phyloP scores from a whole-genome alignment of 345 rosid species.

The Citrus cavaleriei region DNA sequence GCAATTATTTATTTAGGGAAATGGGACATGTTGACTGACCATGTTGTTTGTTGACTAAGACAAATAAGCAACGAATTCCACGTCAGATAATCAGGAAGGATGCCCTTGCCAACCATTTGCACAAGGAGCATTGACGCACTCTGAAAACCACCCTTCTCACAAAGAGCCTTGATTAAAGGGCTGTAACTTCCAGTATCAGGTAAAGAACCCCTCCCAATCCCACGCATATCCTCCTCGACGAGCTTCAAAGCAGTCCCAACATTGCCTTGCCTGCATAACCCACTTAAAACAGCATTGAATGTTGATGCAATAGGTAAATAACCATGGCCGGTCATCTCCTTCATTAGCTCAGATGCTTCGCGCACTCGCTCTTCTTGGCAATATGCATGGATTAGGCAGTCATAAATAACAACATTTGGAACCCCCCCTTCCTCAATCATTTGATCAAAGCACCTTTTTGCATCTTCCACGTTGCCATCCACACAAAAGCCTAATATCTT shows the following conservation, averaged over 20 bases:
- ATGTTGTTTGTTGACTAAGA: constrained; percentile 35
- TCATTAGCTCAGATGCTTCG: constrained; percentile 53
- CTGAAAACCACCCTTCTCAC: constrained; percentile 38
- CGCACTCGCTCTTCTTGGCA: constrained; percentile 40
- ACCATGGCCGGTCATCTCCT: constrained; percentile 44
- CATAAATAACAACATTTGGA: constrained; percentile 51
- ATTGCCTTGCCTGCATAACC: constrained; percentile 58
- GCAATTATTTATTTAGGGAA: constrained; percentile 18
- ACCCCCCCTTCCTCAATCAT: constrained; percentile 50
- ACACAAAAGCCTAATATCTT: constrained; percentile 50
- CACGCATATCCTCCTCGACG: constrained; percentile 59
- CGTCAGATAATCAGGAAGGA: constrained; percentile 45
- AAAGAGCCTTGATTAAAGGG: constrained; percentile 39
- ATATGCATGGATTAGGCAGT: constrained; percentile 51
- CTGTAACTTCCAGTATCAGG: constrained; percentile 46
- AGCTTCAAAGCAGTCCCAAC: constrained; percentile 51
- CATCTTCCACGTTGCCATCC: constrained; percentile 43
- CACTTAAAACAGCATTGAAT: constrained; percentile 47
- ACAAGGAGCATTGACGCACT: constrained; percentile 39
- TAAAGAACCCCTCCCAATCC: constrained; percentile 39
- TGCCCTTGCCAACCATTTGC: constrained; percentile 57
- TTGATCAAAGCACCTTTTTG: constrained; percentile 45
- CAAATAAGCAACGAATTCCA: constrained; percentile 56
- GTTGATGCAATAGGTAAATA: constrained; percentile 51
- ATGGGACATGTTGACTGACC: constrained; percentile 18